Conservation (phyloP, 192 early-diverging fungal genomes). For the Linnemannia elongata region DNA sequence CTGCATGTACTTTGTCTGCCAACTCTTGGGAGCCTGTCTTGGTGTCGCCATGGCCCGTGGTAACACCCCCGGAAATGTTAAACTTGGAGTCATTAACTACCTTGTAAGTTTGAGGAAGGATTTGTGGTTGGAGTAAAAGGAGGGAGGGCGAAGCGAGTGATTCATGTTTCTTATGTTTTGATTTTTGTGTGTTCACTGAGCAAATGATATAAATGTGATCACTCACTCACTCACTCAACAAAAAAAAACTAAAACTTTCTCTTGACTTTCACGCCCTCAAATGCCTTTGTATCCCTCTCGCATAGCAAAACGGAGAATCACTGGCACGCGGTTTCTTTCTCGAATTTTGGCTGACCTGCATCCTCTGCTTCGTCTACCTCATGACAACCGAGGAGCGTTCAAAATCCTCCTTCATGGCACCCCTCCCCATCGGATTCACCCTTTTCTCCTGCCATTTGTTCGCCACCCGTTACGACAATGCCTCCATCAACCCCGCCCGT, state of each 20-base stretch:
- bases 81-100: constrained; percentile 18
- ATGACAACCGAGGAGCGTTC: constrained; percentile 35
- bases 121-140: not conserved
- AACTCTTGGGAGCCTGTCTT: constrained; percentile 66
- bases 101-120: constrained; percentile 2
- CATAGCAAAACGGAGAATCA: constrained; percentile 21
- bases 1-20: constrained; percentile 66
- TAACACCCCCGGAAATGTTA: constrained; percentile 5
- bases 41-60: constrained; percentile 57
- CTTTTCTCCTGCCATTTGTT: constrained; percentile 37
- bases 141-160: too few relatives aligned
- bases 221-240: not conserved
- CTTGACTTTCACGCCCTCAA: not conserved
- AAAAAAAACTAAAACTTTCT: not conserved
- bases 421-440: constrained; percentile 35
- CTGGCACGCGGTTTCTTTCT: constrained; percentile 28
- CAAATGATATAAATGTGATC: too few relatives aligned
- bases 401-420: constrained; percentile 14
- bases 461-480: constrained; percentile 48
- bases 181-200: too few relatives aligned
- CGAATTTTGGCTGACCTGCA: constrained; percentile 32
- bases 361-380: constrained; percentile 34
- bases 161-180: too few relatives aligned
- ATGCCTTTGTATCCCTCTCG: too few relatives aligned
- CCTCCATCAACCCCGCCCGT: constrained; percentile 76